Conservation (phyloP, 768 basidiomycete genomes). For the Auricularia auricula-judae region DNA sequence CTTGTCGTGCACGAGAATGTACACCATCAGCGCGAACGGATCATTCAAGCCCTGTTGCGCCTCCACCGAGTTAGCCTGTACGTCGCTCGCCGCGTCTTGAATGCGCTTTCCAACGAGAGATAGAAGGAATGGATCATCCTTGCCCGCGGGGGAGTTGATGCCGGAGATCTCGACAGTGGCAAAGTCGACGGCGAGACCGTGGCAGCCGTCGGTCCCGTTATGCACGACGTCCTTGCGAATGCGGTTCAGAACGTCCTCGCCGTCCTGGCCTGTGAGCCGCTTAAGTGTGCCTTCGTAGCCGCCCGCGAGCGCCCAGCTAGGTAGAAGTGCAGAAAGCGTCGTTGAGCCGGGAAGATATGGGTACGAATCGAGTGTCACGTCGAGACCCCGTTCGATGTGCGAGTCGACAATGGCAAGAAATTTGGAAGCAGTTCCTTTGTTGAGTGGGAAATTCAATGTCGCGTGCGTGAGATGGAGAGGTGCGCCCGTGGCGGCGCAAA, state of each 20-base stretch:
- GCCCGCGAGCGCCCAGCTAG: conserved; percentile 18
- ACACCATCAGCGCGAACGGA: conserved; percentile 15
- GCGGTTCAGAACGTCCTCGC: conserved; percentile 9
- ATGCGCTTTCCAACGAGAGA: background rate
- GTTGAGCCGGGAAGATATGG: conserved; percentile 21
- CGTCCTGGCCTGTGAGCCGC: too few species aligned
- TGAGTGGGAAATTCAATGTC: conserved; percentile 20
- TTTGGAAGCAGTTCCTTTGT: conserved; percentile 14
- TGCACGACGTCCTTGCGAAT: conserved; percentile 9
- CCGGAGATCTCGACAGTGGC: conserved; percentile 15
- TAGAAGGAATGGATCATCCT: background rate
- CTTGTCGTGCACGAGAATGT: conserved; percentile 16
- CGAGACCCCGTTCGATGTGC: conserved; percentile 11
- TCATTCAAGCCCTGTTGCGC: background rate
- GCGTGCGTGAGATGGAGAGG: conserved; percentile 22
- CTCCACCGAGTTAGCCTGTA: background rate
- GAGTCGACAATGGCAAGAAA: conserved; percentile 15
- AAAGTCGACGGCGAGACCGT: conserved; percentile 20
- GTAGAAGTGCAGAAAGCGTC: conserved; percentile 17
- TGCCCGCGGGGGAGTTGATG: background rate
- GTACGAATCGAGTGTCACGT: conserved; percentile 19
- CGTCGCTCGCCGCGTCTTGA: too few species aligned
- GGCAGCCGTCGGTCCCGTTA: conserved; percentile 20
- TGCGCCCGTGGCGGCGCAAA: conserved; percentile 15
- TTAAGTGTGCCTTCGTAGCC: conserved; percentile 7